phyloP scores from a whole-genome alignment of 2,329 filamentous ascomycete genomes.

The Fusarium protoensiforme region DNA sequence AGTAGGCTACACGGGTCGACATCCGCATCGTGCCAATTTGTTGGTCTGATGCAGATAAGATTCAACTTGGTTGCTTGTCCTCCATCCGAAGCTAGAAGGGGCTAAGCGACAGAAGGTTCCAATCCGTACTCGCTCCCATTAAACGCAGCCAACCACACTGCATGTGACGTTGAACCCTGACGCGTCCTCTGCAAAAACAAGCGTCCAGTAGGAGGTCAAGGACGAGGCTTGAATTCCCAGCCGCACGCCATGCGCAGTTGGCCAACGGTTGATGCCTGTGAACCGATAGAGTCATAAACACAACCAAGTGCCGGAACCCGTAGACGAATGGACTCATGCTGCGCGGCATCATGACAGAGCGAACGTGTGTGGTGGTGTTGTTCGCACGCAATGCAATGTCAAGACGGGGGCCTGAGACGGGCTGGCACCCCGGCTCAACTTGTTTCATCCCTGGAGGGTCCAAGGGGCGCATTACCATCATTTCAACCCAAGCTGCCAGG shows the following conservation, averaged over 20 bases:
- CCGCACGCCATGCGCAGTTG: not conserved
- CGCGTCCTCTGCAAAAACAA: conserved; percentile 17
- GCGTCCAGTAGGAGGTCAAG: conserved; percentile 4
- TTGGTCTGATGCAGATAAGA: conserved; percentile 19
- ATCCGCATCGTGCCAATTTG: conserved; percentile 7
- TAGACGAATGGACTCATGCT: not conserved
- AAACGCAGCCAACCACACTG: conserved; percentile 10
- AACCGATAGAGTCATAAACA: not conserved
- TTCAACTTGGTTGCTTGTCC: conserved; percentile 18
- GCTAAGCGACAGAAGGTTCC: conserved; percentile 7
- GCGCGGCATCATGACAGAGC: not conserved
- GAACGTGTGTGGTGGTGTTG: not conserved
- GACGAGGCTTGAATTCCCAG: not conserved
- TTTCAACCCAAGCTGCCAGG: conserved; percentile 8
- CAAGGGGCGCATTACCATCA: conserved; percentile 24
- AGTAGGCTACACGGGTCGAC: conserved; percentile 5
- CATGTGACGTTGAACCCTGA: conserved; percentile 29
- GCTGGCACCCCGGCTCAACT: conserved; percentile 28
- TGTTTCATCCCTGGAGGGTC: conserved; percentile 34
- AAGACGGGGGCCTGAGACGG: conserved; percentile 2
- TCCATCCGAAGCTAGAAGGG: conserved; percentile 13
- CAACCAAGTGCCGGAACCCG: not conserved
- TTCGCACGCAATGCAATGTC: not conserved
- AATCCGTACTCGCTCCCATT: not conserved
- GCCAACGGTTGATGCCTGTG: not conserved